A percentile compares a stretch with the other conserved stretches of the same genome.
These are phyloP conservation scores for Candida gorgasii DNA, from an alignment of 805 yeast genomes.

Conservation along the genomic window DNA sequence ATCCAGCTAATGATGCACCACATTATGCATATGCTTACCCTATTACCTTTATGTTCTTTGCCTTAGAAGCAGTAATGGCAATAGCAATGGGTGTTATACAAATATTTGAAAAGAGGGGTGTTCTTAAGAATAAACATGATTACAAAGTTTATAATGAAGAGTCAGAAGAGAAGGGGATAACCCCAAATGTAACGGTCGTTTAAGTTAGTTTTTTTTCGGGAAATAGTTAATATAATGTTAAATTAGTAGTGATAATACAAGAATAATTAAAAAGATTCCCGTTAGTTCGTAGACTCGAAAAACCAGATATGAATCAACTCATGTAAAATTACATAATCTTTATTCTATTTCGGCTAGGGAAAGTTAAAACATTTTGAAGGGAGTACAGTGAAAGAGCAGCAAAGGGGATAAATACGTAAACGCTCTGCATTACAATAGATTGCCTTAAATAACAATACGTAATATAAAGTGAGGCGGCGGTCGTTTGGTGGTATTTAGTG, in stretches of 20 bases:
- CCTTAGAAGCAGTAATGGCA: conserved; percentile 21
- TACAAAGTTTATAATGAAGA: conserved; percentile 4
- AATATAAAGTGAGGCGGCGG: too few relatives aligned
- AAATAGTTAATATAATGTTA: not conserved
- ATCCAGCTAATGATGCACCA: conserved; percentile 35
- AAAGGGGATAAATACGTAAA: too few relatives aligned
- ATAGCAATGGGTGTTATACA: conserved; percentile 11
- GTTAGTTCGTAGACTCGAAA: too few relatives aligned
- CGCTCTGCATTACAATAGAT: too few relatives aligned
- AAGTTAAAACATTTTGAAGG: too few relatives aligned
- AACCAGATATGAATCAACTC: too few relatives aligned
- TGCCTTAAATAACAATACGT: too few relatives aligned
- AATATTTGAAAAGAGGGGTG: conserved; percentile 9
- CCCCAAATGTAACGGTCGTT: not conserved
- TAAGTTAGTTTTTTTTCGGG: not conserved
- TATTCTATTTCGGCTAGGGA: too few relatives aligned
- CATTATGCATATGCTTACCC: conserved; percentile 33
- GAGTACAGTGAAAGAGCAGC: too few relatives aligned
- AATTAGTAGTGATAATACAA: not conserved
- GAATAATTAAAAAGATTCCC: too few relatives aligned
- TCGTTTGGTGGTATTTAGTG: too few relatives aligned
- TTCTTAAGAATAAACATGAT: conserved; percentile 6
- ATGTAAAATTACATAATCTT: too few relatives aligned
- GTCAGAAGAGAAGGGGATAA: not conserved
- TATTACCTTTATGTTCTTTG: conserved; percentile 19